Conservation (phyloP, 306 rosid genomes). For the Glycine soja region DNA sequence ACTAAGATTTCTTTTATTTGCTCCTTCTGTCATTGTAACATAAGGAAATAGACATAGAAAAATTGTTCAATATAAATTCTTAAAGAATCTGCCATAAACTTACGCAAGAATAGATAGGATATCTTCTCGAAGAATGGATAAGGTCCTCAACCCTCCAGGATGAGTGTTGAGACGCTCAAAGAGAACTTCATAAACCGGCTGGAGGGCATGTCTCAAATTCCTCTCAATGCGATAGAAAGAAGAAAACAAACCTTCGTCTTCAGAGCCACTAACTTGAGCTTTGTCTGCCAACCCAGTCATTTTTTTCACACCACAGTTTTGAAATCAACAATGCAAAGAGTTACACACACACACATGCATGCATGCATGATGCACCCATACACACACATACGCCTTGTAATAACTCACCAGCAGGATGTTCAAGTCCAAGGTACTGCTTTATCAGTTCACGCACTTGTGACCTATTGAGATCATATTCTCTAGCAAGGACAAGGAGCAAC, state of each 20-base stretch:
- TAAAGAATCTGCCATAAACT: conserved; percentile 53
- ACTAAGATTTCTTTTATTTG: conserved; percentile 29
- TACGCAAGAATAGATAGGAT: conserved; percentile 80
- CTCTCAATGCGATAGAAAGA: conserved; percentile 79
- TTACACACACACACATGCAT: background rate
- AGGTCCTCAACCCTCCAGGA: conserved; percentile 87
- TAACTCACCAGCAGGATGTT: conserved; percentile 70
- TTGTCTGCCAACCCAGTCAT: conserved; percentile 57
- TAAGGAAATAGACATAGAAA: background rate
- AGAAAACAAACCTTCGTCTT: conserved; percentile 65
- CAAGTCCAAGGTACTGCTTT: conserved; percentile 86
- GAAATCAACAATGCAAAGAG: conserved; percentile 24
- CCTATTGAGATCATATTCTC: conserved; percentile 87
- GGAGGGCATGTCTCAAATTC: conserved; percentile 83
- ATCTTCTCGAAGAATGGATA: conserved; percentile 81
- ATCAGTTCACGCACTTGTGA: conserved; percentile 75
- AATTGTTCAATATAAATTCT: conserved; percentile 1
- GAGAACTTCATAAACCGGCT: conserved; percentile 84
- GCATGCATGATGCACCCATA: background rate
- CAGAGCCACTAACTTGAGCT: conserved; percentile 55
- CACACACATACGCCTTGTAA: background rate
- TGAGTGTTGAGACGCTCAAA: conserved; percentile 92
- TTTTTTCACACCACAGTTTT: conserved; percentile 32
- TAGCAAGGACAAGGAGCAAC: conserved; percentile 74
- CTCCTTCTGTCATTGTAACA: conserved; percentile 16